phyloP scores from a whole-genome alignment of 2,329 filamentous ascomycete species.

The Xylaria sp. region DNA sequence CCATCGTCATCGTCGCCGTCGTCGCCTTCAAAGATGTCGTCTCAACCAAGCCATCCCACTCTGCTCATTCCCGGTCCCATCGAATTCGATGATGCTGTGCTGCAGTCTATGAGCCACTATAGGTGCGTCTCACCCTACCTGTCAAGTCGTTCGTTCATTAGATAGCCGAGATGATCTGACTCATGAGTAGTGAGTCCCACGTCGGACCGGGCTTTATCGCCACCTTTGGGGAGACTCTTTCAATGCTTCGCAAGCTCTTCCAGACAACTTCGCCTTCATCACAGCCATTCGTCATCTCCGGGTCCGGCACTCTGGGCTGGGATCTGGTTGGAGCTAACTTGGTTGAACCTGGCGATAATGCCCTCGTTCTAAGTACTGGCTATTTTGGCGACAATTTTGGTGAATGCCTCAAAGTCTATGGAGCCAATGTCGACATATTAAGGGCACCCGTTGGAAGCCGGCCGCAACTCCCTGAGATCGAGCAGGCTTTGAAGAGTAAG shows the following conservation, averaged over 20 bases:
- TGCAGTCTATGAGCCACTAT: conserved; percentile 93
- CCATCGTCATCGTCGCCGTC: conserved; percentile 31
- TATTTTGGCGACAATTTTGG: conserved; percentile 98
- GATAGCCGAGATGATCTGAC: conserved; percentile 19
- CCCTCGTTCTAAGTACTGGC: conserved; percentile 90
- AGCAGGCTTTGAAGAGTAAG: conserved; percentile 86
- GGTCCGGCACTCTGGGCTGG: conserved; percentile 95
- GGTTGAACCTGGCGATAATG: conserved; percentile 86
- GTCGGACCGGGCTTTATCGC: conserved; percentile 88
- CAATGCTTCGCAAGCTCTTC: conserved; percentile 90
- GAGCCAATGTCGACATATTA: conserved; percentile 86
- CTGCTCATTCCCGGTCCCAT: conserved; percentile 97
- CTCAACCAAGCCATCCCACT: conserved; percentile 67
- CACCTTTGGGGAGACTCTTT: conserved; percentile 86
- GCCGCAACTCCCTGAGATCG: conserved; percentile 84
- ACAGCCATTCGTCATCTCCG: conserved; percentile 92
- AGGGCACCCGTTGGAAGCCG: conserved; percentile 87
- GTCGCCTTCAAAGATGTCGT: conserved; percentile 58
- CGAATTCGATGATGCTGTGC: conserved; percentile 96
- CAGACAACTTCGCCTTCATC: conserved; percentile 81
- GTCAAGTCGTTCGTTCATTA: not conserved
- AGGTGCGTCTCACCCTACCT: conserved; percentile 60
- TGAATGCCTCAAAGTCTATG: conserved; percentile 89
- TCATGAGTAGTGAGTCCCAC: conserved; percentile 78
- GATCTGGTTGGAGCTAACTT: conserved; percentile 95